Base-by-base conservation (phyloP, 208 protist genomes). In the Acanthamoeba castellanii region DNA sequence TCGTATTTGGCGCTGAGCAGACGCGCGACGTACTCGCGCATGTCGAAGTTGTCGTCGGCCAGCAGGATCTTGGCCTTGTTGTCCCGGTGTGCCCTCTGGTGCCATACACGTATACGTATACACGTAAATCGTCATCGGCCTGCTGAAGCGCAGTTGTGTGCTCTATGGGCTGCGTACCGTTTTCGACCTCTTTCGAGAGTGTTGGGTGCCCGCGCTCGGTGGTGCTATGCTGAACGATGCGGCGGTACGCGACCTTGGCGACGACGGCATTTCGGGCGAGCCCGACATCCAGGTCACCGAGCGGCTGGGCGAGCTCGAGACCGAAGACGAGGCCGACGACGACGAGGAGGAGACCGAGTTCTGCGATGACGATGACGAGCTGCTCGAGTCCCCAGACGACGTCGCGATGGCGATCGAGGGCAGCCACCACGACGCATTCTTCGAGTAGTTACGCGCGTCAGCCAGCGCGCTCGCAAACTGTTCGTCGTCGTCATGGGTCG, bases 41-140 rank as follows among this genome's bases (percentile, higher is more conserved):
- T 95, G 37, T 95, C 93, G 3, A 68, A 55, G 50, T 95, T 95
- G 93, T 95, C 93, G 30, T 95, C 93, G 18, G 30, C 93, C 37
- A 94, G 42, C n/a, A 94, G 70, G 7, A 94, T 72, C n/a, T 22
- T 13, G 8, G 66, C 66, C 66, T 72, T 72, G n/a, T 42, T 72
- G n/a, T 72, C 66, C 7, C 59, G 52, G 0, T 59, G 16, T 1
- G 22, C 59, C 22, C 59, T 22, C 59, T 66, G 59, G 59, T 30
- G 59, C 27, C 7, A 47, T 4, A 47, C 45, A 47, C 7, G 45
- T 6, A 47, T 47, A 2, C 1, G 37, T 42, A 2, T 47, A 47
- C 2, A 47, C n/a, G n/a, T 47, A 13, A 47, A 47, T 47, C 45
- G 45, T 47, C n/a, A n/a, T n/a, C n/a, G n/a, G n/a, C n/a, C 45